Conservation (phyloP, 2,329 filamentous ascomycete genomes). For the Chrysoporthe puriensis region DNA sequence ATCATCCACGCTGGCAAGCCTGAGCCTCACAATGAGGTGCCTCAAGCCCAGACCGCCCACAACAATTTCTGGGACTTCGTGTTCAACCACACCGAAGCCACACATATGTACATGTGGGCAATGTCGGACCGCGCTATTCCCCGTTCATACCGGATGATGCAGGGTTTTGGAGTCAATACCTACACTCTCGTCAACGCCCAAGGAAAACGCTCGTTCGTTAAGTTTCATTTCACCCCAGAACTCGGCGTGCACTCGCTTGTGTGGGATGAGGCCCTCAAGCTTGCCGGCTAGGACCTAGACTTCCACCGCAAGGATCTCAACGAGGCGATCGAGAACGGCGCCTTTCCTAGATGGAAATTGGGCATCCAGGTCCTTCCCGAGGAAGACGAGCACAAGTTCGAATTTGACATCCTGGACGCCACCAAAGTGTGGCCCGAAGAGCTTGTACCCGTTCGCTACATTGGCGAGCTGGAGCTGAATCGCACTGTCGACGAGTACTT, state of each 20-base stretch:
- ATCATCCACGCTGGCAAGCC: constrained; percentile 68
- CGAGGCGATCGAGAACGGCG: constrained; percentile 73
- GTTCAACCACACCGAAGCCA: constrained; percentile 69
- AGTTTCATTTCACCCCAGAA: constrained; percentile 76
- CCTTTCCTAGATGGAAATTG: constrained; percentile 78
- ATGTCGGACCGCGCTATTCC: constrained; percentile 78
- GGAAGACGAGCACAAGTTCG: constrained; percentile 72
- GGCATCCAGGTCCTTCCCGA: constrained; percentile 80
- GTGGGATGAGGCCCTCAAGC: constrained; percentile 79
- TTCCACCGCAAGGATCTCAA: constrained; percentile 80
- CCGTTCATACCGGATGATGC: constrained; percentile 81
- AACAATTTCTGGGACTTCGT: constrained; percentile 81
- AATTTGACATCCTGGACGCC: constrained; percentile 83
- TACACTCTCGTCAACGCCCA: constrained; percentile 70
- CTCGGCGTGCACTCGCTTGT: constrained; percentile 77
- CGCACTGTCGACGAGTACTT: constrained; percentile 82
- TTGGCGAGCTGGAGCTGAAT: constrained; percentile 80
- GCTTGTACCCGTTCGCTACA: constrained; percentile 72
- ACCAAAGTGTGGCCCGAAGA: constrained; percentile 89
- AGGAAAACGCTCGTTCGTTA: constrained; percentile 73
- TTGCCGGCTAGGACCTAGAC: constrained; percentile 75
- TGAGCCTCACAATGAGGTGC: constrained; percentile 71
- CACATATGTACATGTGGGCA: constrained; percentile 79
- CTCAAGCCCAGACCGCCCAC: constrained; percentile 71
- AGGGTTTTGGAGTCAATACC: constrained; percentile 84